These are phyloP conservation scores for Glycine latifolia DNA, from an alignment of 306 rosid species.

Conservation along the genomic window DNA sequence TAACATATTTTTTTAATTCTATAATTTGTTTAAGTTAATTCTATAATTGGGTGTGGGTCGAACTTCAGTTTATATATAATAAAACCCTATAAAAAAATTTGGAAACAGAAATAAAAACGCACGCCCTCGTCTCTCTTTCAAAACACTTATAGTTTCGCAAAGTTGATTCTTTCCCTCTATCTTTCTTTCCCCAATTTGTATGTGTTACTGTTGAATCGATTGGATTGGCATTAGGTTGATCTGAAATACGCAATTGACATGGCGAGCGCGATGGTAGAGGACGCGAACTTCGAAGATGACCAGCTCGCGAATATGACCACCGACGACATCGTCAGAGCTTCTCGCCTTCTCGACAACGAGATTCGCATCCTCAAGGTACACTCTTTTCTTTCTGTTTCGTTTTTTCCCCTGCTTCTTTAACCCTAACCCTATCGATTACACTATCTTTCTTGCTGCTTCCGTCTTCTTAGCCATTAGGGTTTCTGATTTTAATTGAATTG, in stretches of 20 bases:
- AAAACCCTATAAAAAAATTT: too few species aligned
- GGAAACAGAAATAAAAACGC: not conserved
- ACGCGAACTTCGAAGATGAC: constrained; percentile 78
- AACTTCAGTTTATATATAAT: too few species aligned
- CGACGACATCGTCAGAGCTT: constrained; percentile 80
- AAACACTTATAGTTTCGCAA: not conserved
- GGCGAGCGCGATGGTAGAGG: constrained; percentile 85
- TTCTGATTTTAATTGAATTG: constrained; percentile 26
- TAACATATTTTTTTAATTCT: too few species aligned
- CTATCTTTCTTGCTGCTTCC: too few species aligned
- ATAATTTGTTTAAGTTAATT: too few species aligned
- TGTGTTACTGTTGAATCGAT: too few species aligned
- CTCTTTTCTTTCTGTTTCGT: not conserved
- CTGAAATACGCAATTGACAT: constrained; percentile 42
- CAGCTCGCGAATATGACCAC: constrained; percentile 78
- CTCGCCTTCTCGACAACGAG: constrained; percentile 90
- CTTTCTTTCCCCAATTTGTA: constrained; percentile 2
- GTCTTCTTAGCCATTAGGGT: constrained; percentile 21
- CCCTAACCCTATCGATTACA: not conserved
- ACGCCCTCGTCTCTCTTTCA: not conserved
- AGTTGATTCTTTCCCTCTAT: not conserved
- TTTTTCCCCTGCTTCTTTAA: too few species aligned
- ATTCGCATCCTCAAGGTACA: constrained; percentile 87
- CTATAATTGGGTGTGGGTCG: too few species aligned
- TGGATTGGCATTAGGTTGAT: too few species aligned